Percentiles rank a stretch among this genome's conserved stretches.
phyloP scores from a whole-genome alignment of 805 yeast species.

The Hanseniaspora nectarophila region DNA sequence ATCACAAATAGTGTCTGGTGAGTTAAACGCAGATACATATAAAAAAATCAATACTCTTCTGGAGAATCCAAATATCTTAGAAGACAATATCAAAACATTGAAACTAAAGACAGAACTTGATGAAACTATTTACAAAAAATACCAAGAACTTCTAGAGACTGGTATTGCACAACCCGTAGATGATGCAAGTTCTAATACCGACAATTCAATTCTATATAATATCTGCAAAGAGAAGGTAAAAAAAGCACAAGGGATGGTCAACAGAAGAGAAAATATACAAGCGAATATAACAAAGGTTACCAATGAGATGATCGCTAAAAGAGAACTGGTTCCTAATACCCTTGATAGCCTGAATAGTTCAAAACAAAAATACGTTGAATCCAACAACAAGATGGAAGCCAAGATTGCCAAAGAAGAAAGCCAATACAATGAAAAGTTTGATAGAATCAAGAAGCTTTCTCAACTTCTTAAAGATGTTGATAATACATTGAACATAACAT shows the following conservation, averaged over 20 bases:
- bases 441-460: slow-evolving; percentile 1
- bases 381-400: neutral
- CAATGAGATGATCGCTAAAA: neutral
- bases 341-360: neutral
- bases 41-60: neutral
- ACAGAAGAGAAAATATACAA: slow-evolving; percentile 6
- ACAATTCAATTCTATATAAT: neutral
- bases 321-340: neutral
- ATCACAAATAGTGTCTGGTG: neutral
- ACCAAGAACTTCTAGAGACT: neutral
- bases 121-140: neutral
- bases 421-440: neutral
- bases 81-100: neutral
- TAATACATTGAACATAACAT: neutral
- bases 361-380: neutral
- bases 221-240: neutral
- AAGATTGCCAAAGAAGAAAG: neutral
- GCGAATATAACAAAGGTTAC: neutral
- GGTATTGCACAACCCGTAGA: neutral
- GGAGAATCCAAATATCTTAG: neutral
- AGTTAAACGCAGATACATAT: neutral
- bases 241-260: neutral
- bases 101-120: neutral
- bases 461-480: neutral
- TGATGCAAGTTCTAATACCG: neutral